Percentiles rank a stretch among this genome's conserved stretches.
Conservation (phyloP, 2,329 filamentous ascomycete genomes). For the Colletotrichum costaricense region DNA sequence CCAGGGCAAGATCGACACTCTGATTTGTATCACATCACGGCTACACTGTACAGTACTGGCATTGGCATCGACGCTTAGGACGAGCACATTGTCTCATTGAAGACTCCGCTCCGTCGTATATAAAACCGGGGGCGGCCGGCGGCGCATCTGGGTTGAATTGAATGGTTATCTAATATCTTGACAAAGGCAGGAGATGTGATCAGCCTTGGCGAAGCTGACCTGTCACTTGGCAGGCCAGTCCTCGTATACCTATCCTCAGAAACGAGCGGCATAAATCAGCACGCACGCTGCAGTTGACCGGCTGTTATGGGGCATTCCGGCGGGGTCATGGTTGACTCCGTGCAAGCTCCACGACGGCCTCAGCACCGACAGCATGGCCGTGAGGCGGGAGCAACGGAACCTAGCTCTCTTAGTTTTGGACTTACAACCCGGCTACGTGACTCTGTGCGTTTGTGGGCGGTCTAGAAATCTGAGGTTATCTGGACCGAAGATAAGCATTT, state of each 20-base stretch:
- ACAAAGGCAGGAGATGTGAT: background rate
- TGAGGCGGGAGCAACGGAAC: background rate
- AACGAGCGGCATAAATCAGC: no score
- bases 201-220: background rate
- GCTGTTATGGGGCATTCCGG: no score
- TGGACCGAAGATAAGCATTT: no score
- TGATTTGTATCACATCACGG: slow-evolving; percentile 9
- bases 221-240: no score
- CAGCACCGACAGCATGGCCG: no score
- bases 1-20: background rate
- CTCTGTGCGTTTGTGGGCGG: no score
- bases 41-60: slow-evolving; percentile 29
- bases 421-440: background rate
- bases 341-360: background rate
- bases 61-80: slow-evolving; percentile 24
- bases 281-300: no score
- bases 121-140: slow-evolving; percentile 19
- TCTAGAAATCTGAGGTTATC: no score
- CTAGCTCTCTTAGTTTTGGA: background rate
- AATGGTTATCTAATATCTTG: background rate
- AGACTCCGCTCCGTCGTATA: slow-evolving; percentile 34
- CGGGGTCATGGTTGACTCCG: no score
- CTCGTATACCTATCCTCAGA: background rate
- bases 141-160: slow-evolving; percentile 28
- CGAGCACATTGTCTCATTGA: slow-evolving; percentile 29